A percentile compares a stretch with the other conserved stretches of the same genome.
These are phyloP conservation scores for Alternaria novae-zelandiae DNA, from an alignment of 2,329 filamentous ascomycete genomes.

Conservation along the genomic window DNA sequence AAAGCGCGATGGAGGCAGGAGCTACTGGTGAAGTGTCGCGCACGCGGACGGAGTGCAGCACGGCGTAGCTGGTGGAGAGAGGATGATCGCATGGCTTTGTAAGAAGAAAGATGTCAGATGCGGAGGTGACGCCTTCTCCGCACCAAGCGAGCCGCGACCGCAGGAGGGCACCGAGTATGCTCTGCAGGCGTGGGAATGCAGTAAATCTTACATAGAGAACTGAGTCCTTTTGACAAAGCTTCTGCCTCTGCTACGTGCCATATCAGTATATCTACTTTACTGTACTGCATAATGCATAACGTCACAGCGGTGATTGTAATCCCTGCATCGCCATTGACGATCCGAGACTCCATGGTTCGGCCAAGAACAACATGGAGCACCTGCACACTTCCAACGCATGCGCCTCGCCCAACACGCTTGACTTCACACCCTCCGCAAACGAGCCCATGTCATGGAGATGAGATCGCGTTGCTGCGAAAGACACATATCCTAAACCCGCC, in stretches of 20 bases:
- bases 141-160: slow-evolving; percentile 9
- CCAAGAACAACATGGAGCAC: slow-evolving; percentile 23
- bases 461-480: slow-evolving; percentile 2
- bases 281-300: not conserved
- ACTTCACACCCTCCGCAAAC: not conserved
- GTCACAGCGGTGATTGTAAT: not conserved
- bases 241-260: too few species aligned
- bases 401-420: slow-evolving; percentile 7
- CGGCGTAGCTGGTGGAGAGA: slow-evolving; percentile 4
- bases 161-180: not conserved
- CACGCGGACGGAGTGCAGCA: not conserved
- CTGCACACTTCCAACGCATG: slow-evolving; percentile 10
- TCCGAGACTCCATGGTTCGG: slow-evolving; percentile 17
- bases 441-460: slow-evolving; percentile 22
- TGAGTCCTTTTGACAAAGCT: too few species aligned
- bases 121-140: slow-evolving; percentile 18
- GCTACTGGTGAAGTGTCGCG: slow-evolving; percentile 28
- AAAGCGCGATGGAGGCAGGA: slow-evolving; percentile 29
- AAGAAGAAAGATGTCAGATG: slow-evolving; percentile 17
- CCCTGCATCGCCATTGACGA: slow-evolving; percentile 23
- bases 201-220: not conserved
- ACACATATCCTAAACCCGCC: slow-evolving; percentile 6
- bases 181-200: not conserved
- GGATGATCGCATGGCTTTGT: slow-evolving; percentile 28
- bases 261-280: not conserved